Percentiles rank a stretch among this genome's conserved stretches.
These are phyloP conservation scores for Allantophomopsis lycopodina DNA, from an alignment of 2,329 filamentous ascomycete species.

Conservation along the genomic window DNA sequence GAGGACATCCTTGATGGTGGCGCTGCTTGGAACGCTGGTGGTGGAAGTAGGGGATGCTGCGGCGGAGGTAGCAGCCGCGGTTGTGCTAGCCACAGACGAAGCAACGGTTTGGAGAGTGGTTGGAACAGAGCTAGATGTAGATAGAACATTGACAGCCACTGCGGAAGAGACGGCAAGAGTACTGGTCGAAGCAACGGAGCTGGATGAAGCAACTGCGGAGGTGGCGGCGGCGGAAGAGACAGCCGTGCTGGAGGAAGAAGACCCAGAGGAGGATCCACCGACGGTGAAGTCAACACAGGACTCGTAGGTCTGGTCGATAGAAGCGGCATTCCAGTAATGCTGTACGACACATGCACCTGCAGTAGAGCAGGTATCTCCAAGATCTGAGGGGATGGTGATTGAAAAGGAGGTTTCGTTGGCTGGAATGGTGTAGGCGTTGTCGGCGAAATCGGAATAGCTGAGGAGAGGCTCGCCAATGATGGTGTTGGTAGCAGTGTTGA, in stretches of 20 bases:
- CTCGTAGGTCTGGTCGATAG: conserved; percentile 41
- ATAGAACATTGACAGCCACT: background rate
- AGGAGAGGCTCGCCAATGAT: conserved; percentile 32
- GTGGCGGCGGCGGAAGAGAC: background rate
- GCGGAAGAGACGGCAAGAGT: background rate
- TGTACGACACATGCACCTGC: conserved; percentile 27
- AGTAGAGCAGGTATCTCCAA: conserved; percentile 19
- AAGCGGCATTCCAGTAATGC: conserved; percentile 36
- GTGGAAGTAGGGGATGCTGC: conserved; percentile 1
- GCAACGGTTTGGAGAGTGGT: conserved; percentile 2
- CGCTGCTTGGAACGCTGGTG: too few relatives aligned
- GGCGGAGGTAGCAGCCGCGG: background rate
- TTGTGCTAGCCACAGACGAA: background rate
- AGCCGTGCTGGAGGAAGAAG: conserved; percentile 1
- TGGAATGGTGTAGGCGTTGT: conserved; percentile 25
- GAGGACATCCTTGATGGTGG: too few relatives aligned
- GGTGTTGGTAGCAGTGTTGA: conserved; percentile 30
- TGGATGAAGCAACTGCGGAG: background rate
- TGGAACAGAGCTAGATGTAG: conserved; percentile 1
- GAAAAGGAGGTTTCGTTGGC: conserved; percentile 32
- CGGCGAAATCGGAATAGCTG: conserved; percentile 34
- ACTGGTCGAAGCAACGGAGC: background rate
- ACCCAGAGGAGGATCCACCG: conserved; percentile 4
- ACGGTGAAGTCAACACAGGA: conserved; percentile 35
- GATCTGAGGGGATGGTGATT: conserved; percentile 36